Conservation (phyloP, 495 filamentous ascomycete species). For the Neurospora pannonica region DNA sequence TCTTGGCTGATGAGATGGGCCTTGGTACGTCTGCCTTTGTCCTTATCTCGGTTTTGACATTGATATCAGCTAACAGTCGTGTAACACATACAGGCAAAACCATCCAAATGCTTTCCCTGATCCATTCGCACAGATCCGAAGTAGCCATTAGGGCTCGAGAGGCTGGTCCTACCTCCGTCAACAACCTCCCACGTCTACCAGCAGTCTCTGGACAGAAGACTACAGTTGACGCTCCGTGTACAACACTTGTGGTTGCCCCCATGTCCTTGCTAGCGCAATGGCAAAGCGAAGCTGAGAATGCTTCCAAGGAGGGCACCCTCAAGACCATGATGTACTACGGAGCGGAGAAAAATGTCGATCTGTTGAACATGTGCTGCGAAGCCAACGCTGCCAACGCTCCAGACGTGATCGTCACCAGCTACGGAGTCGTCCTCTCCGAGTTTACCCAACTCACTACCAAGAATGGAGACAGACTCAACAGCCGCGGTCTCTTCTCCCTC, state of each 20-base stretch:
- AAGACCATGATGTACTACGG: slow-evolving; percentile 89
- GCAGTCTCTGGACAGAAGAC: slow-evolving; percentile 30
- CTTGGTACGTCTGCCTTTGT: slow-evolving; percentile 32
- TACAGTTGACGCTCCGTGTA: slow-evolving; percentile 66
- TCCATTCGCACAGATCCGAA: slow-evolving; percentile 73
- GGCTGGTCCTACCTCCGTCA: slow-evolving; percentile 24
- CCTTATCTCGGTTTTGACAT: neutral
- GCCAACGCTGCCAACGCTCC: slow-evolving; percentile 67
- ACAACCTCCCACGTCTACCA: slow-evolving; percentile 47
- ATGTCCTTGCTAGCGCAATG: slow-evolving; percentile 92
- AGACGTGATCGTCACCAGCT: slow-evolving; percentile 90
- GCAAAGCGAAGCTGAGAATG: slow-evolving; percentile 89
- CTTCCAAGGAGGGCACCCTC: slow-evolving; percentile 70
- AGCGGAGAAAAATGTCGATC: slow-evolving; percentile 63
- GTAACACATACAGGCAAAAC: slow-evolving; percentile 52
- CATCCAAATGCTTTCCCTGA: slow-evolving; percentile 91
- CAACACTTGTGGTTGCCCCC: slow-evolving; percentile 88
- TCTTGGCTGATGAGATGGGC: slow-evolving; percentile 88
- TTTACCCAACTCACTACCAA: slow-evolving; percentile 58
- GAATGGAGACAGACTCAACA: slow-evolving; percentile 45
- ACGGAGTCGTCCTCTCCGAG: slow-evolving; percentile 85
- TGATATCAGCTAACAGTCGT: neutral
- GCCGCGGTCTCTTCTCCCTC: slow-evolving; percentile 76
- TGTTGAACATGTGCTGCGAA: slow-evolving; percentile 67
- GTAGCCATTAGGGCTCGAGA: slow-evolving; percentile 51